Conservation (phyloP, 805 yeast species). For the Saturnispora serradocipensis region DNA sequence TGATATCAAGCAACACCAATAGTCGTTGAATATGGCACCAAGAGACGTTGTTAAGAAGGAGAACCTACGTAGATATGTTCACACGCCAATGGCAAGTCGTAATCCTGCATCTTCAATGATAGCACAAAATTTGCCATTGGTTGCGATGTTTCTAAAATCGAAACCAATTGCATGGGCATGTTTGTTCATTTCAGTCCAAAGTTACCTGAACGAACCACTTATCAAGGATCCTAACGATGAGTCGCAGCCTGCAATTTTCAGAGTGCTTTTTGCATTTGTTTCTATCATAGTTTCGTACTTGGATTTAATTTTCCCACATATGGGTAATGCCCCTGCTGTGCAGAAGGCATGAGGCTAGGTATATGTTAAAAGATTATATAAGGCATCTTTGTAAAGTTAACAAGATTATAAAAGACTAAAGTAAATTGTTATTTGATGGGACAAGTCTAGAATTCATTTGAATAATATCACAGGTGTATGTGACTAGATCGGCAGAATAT, state of each 20-base stretch:
- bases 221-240: constrained; percentile 24
- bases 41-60: constrained; percentile 26
- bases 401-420: background rate
- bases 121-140: constrained; percentile 50
- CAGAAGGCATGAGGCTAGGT: background rate
- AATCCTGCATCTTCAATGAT: constrained; percentile 37
- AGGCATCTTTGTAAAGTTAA: background rate
- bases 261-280: constrained; percentile 37
- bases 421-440: too few relatives aligned
- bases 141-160: constrained; percentile 53
- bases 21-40: constrained; percentile 12
- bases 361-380: background rate
- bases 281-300: constrained; percentile 42
- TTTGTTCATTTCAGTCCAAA: constrained; percentile 42
- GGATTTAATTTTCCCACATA: constrained; percentile 40
- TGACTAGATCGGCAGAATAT: too few relatives aligned
- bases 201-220: constrained; percentile 34
- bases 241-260: constrained; percentile 38
- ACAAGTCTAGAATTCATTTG: too few relatives aligned
- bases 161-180: constrained; percentile 49
- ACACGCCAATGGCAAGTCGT: constrained; percentile 39
- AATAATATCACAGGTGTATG: too few relatives aligned
- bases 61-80: constrained; percentile 32
- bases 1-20: background rate
- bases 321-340: background rate